phyloP scores from a whole-genome alignment of 345 rosid species.

The Luvunga scandens region DNA sequence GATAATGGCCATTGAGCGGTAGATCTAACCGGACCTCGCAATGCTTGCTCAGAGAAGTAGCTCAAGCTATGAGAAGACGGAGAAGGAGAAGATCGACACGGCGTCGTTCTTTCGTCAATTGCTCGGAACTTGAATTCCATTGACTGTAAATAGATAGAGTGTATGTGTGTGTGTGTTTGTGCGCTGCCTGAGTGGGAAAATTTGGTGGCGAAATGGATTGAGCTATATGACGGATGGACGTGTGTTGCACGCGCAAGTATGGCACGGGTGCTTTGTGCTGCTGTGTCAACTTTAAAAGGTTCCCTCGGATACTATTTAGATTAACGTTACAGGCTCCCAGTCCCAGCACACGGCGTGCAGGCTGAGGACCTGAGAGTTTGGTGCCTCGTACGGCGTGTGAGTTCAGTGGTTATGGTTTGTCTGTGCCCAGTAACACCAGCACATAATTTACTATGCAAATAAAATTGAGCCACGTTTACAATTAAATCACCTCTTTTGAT shows the following conservation, averaged over 20 bases:
- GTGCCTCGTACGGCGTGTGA: no score
- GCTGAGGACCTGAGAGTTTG: no score
- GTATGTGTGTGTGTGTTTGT: background rate
- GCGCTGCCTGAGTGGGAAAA: background rate
- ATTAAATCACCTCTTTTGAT: background rate
- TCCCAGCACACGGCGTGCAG: no score
- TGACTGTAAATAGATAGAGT: background rate
- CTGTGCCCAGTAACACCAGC: no score
- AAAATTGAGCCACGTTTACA: background rate
- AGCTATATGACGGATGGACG: background rate
- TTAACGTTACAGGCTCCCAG: background rate
- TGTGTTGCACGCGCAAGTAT: background rate
- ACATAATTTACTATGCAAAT: background rate
- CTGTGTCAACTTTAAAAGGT: background rate
- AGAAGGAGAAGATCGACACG: slow-evolving; percentile 11
- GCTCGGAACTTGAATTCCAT: slow-evolving; percentile 55
- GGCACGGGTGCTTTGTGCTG: background rate
- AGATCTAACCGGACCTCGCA: slow-evolving; percentile 20
- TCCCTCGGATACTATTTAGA: background rate
- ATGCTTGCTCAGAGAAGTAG: slow-evolving; percentile 22
- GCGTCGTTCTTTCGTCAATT: slow-evolving; percentile 24
- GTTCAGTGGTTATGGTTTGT: no score
- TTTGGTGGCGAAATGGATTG: background rate
- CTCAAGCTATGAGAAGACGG: slow-evolving; percentile 13
- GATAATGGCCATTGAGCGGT: background rate